phyloP scores from a whole-genome alignment of 768 basidiomycete genomes.

The Coprinopsis cinerea region DNA sequence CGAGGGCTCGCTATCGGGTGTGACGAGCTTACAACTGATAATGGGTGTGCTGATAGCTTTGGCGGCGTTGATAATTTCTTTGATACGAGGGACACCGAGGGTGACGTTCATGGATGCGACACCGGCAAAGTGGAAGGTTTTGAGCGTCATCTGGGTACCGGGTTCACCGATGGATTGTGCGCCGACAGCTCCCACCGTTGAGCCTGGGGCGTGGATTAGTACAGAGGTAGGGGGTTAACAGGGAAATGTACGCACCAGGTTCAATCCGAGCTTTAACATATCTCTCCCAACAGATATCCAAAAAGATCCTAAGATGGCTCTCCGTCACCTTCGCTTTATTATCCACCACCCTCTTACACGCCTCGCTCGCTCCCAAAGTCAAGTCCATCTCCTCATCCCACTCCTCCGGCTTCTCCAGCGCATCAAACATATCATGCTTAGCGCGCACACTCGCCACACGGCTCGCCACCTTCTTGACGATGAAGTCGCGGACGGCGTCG shows the following conservation, averaged over 20 bases:
- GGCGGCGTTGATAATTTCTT: constrained; percentile 99
- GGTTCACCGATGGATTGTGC: constrained; percentile 99
- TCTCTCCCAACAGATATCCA: constrained; percentile 84
- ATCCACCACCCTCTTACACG: constrained; percentile 72
- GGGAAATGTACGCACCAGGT: constrained; percentile 51
- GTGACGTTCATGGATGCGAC: constrained; percentile 99
- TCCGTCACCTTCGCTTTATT: constrained; percentile 89
- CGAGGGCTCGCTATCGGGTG: constrained; percentile 80
- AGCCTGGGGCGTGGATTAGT: constrained; percentile 44
- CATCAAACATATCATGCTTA: constrained; percentile 78
- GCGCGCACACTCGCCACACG: constrained; percentile 63
- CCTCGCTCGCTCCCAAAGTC: constrained; percentile 63
- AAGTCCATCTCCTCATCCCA: constrained; percentile 78
- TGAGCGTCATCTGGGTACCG: constrained; percentile 98
- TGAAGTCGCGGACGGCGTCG: constrained; percentile 62
- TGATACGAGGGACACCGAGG: constrained; percentile 98
- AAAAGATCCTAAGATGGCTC: constrained; percentile 69
- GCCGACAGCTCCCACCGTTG: constrained; percentile 96
- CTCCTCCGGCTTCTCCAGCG: constrained; percentile 63
- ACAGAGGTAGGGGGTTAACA: neutral
- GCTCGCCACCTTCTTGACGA: constrained; percentile 58
- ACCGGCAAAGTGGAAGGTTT: constrained; percentile 99
- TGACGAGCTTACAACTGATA: constrained; percentile 92
- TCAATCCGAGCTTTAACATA: constrained; percentile 96
- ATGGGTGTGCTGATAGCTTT: constrained; percentile 96